Evolutionary conservation across 257 asterid species (phyloP).

Genomic region (Gardenia jasminoides): DNA sequence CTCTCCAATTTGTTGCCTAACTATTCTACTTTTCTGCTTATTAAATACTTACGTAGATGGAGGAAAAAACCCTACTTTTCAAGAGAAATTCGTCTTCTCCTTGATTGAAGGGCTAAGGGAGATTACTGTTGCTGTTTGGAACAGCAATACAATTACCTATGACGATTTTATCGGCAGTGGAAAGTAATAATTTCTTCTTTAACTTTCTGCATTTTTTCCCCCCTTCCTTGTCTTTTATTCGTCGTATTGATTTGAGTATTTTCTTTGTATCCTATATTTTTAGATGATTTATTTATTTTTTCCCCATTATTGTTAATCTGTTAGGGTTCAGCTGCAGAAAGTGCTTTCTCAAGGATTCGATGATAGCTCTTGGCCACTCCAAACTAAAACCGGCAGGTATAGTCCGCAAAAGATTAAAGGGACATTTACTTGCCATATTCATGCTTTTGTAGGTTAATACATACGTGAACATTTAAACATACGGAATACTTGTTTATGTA

Average conservation of each 20-base stretch:
- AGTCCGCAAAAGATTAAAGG: not conserved
- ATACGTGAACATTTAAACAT: not conserved
- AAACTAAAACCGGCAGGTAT: constrained; percentile 81
- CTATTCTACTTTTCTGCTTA: too few relatives aligned
- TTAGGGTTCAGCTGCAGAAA: constrained; percentile 77
- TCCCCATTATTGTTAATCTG: not conserved
- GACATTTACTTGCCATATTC: not conserved
- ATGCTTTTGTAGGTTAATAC: constrained; percentile 4
- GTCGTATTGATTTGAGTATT: not conserved
- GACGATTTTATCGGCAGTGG: constrained; percentile 92
- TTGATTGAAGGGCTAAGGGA: constrained; percentile 85
- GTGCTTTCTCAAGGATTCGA: constrained; percentile 81
- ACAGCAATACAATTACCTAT: constrained; percentile 72
- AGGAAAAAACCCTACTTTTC: constrained; percentile 89
- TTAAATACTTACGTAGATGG: constrained; percentile 50
- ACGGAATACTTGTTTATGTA: not conserved
- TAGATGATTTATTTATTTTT: too few relatives aligned
- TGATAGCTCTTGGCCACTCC: constrained; percentile 79
- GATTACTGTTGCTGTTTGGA: constrained; percentile 66
- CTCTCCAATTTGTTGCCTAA: too few relatives aligned
- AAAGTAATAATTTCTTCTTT: constrained; percentile 42
- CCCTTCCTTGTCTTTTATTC: not conserved
- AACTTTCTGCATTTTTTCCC: not conserved
- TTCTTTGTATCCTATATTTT: not conserved
- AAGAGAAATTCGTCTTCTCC: constrained; percentile 84